Evolutionary conservation across 208 protist species (phyloP), one percentile per base, ranked within the genome.

Genomic region (Strigomonas culicis): DNA sequence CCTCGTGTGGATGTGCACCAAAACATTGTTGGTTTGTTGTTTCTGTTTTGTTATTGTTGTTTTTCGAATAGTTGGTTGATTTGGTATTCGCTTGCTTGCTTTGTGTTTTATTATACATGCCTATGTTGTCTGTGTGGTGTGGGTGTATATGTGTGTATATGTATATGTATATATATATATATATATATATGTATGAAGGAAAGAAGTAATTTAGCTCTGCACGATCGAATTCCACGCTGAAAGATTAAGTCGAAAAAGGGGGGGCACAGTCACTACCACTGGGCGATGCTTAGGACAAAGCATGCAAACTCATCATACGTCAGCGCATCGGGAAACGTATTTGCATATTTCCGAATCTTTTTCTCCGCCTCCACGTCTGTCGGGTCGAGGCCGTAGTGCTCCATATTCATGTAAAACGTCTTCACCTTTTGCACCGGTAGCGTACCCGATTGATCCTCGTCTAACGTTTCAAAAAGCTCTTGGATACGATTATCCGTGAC

Each of bases 281-380:
- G 88, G 21, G 88, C 88, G 55, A 95, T 80, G 63, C 71, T 80
- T 3, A 97, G 78, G 68, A 92, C 79, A 56, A 97, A 86, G 77
- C 92, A 97, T 53, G 77, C 76, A 64, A 97, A 97, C 70, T 97
- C 92, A 28, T 97, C 89, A 71, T 89, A 97, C 3, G 72, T 90
- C 47, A 97, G 76, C 11, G 74, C 77, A 41, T 93, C 84, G 36
- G 80, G 67, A 52, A 80, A 73, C n/a, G 77, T 91, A 47, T 73
- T 82, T 25, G 83, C 72, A 67, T 92, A 84, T 75, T 97, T 95
- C 61, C 79, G 77, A 30, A 97, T 80, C 63, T 69, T 73, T 36
- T 76, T 66, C 28, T 87, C 84, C 61, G 91, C 69, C 68, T 97
- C 92, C 41, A 75, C 74, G 0, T 95, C 89, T 11, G 80, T 79